Percentiles rank a stretch among this genome's conserved stretches.
phyloP scores from a whole-genome alignment of 2,329 filamentous ascomycete species.

The Ascocoryne sarcoides region DNA sequence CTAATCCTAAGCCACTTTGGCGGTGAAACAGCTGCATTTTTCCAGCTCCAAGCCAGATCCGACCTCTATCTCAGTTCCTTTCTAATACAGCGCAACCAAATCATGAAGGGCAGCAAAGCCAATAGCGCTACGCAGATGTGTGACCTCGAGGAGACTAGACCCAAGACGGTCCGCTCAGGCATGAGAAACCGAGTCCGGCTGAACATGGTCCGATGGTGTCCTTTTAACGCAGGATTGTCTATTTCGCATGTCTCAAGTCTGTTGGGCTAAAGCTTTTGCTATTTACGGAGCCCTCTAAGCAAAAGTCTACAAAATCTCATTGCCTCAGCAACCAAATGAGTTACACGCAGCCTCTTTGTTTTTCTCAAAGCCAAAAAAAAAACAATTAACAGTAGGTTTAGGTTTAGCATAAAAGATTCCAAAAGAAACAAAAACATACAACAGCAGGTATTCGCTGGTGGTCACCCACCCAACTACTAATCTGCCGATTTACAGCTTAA shows the following conservation, averaged over 20 bases:
- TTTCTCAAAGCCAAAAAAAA: too few relatives aligned
- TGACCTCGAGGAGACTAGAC: background rate
- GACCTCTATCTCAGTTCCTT: background rate
- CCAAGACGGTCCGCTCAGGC: slow-evolving; percentile 1
- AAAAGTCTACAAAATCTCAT: slow-evolving; percentile 2
- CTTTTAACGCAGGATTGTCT: slow-evolving; percentile 1
- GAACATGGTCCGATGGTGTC: slow-evolving; percentile 2
- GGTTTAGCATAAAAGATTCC: too few relatives aligned
- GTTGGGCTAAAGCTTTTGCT: slow-evolving; percentile 3
- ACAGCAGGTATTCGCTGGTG: too few relatives aligned
- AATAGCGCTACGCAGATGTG: background rate
- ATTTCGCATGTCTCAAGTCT: slow-evolving; percentile 3
- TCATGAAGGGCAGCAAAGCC: background rate
- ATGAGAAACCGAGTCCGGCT: slow-evolving; percentile 3
- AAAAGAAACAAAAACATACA: too few relatives aligned
- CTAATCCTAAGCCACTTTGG: slow-evolving; percentile 1
- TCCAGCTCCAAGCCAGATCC: background rate
- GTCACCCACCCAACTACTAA: too few relatives aligned
- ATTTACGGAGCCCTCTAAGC: slow-evolving; percentile 2
- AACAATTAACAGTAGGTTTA: too few relatives aligned
- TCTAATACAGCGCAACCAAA: background rate
- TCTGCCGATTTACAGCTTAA: too few relatives aligned
- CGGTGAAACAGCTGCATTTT: background rate
- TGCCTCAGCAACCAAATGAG: background rate
- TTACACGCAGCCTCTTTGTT: background rate